Base-by-base conservation (phyloP, 164 flowering plant species). In the Vitis cinerea region DNA sequence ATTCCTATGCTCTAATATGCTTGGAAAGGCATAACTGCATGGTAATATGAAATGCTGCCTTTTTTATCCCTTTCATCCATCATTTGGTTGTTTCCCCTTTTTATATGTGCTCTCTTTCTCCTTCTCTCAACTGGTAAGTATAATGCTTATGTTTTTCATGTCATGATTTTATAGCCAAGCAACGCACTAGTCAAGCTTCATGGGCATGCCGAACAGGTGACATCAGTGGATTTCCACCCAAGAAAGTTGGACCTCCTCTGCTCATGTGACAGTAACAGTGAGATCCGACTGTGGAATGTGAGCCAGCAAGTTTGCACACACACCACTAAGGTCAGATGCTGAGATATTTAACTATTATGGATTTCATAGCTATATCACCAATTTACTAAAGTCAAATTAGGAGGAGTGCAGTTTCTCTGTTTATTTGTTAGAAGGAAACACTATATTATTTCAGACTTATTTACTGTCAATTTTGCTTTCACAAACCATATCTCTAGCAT, bases 141-240 rank as follows among this genome's bases (percentile, higher is more conserved):
- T 30, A 67, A 56, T 19, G 17, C 23, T 58, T 49, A 49, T 66
- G 11, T 54, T 15, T n/a, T 69, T 52, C 3, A 12, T n/a, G 23
- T 69, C 50, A 50, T 69, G 31, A 8, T 9, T 50, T 50, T 69
- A 23, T 66, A 70, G 77, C 70, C 69, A 16, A 55, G 23, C 31
- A 69, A 23, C 27, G 13, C 77, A 44, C 54, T 74, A n/a, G 8
- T n/a, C 63, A 52, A 60, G 57, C 73, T 74, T 47, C 31, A 29
- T 57, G 80, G 77, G 17, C 77, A 77, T 64, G 30, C 65, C 8
- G 65, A 67, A n/a, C 72, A 71, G 50, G 81, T 78, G 49, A 68
- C 59, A 47, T 74, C 77, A 51, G 16, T 74, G 31, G 81, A 78
- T 50, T 78, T 78, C 62, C 75, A 74, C 66, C 81, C 81, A 9